Conservation (phyloP, 768 basidiomycete species). For the Lentinula sp. region DNA sequence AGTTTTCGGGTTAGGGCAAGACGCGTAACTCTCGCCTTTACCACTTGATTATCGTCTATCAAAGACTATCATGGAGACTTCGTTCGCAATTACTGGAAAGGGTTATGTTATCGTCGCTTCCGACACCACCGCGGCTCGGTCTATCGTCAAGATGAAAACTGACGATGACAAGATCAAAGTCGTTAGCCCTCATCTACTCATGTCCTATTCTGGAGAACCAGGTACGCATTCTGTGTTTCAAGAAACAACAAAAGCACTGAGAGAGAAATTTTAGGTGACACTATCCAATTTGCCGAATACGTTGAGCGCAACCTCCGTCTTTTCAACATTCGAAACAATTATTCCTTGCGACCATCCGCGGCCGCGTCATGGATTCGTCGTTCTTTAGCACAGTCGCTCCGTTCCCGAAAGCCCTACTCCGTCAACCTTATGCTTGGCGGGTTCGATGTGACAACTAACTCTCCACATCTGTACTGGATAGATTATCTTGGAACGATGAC, state of each 20-base stretch:
- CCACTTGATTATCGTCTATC: background rate
- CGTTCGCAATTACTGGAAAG: slow-evolving; percentile 88
- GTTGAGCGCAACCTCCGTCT: slow-evolving; percentile 94
- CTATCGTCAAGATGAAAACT: slow-evolving; percentile 95
- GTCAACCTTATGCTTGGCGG: slow-evolving; percentile 94
- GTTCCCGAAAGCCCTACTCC: slow-evolving; percentile 81
- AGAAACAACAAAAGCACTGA: background rate
- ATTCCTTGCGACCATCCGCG: slow-evolving; percentile 82
- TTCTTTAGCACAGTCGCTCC: slow-evolving; percentile 80
- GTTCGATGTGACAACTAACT: slow-evolving; percentile 71
- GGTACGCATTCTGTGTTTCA: slow-evolving; percentile 33
- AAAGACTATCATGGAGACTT: slow-evolving; percentile 91
- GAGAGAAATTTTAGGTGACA: slow-evolving; percentile 61
- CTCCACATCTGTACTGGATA: slow-evolving; percentile 88
- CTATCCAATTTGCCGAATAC: slow-evolving; percentile 93
- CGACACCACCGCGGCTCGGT: slow-evolving; percentile 83
- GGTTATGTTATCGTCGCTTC: slow-evolving; percentile 91
- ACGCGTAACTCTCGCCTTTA: background rate
- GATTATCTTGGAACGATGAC: slow-evolving; percentile 92
- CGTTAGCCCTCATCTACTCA: slow-evolving; percentile 84
- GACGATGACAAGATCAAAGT: slow-evolving; percentile 97
- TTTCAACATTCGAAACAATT: slow-evolving; percentile 91
- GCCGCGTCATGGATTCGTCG: slow-evolving; percentile 96
- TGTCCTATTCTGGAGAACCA: slow-evolving; percentile 94
- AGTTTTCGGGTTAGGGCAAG: background rate